Percentiles rank a stretch among this genome's conserved stretches.
phyloP scores from a whole-genome alignment of 768 basidiomycete species.

The Amanita muscaria region DNA sequence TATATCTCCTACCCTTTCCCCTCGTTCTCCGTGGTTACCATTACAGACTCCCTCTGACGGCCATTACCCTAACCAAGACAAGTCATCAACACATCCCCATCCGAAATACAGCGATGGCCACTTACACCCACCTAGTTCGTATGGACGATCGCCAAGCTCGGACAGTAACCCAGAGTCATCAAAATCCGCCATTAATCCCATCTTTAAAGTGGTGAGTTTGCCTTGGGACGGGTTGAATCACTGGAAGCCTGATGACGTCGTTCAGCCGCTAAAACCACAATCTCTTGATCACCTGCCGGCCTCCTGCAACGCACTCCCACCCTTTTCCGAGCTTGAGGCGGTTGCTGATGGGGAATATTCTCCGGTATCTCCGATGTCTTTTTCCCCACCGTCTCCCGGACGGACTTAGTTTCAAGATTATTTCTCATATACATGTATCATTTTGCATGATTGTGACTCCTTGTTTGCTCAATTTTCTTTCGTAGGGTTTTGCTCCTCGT shows the following conservation, averaged over 20 bases:
- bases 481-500: neutral
- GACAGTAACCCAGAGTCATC: conserved; percentile 54
- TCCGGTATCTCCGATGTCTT: conserved; percentile 70
- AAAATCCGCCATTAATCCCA: conserved; percentile 72
- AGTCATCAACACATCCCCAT: conserved; percentile 25
- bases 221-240: conserved; percentile 29
- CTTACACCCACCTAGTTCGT: conserved; percentile 31
- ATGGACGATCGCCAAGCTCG: conserved; percentile 53
- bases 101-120: conserved; percentile 31
- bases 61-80: conserved; percentile 24
- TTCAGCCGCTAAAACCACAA: conserved; percentile 42
- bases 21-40: conserved; percentile 47
- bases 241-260: conserved; percentile 25
- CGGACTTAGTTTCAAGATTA: conserved; percentile 25
- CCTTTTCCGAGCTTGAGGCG: conserved; percentile 76
- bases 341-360: conserved; percentile 71
- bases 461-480: conserved; percentile 11
- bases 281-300: conserved; percentile 21
- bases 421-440: conserved; percentile 16
- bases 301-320: conserved; percentile 50
- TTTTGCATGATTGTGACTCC: conserved; percentile 13
- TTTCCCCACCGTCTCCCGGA: conserved; percentile 41
- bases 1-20: conserved; percentile 37
- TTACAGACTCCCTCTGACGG: conserved; percentile 33
- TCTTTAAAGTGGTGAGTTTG: conserved; percentile 83